Base-by-base conservation (phyloP, 495 filamentous ascomycete genomes). In the Penicillium antarcticum region DNA sequence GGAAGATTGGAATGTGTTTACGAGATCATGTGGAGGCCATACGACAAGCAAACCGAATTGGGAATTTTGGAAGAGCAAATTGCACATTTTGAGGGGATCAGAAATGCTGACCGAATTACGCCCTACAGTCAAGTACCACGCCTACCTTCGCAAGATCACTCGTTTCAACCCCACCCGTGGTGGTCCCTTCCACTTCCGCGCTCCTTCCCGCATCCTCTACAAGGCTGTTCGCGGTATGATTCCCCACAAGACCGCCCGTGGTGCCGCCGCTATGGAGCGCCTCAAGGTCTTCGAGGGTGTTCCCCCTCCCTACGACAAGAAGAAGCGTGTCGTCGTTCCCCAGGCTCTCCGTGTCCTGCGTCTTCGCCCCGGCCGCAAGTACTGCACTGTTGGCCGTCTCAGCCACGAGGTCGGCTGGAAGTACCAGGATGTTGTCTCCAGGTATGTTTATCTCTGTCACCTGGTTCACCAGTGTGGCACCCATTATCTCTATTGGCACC, bases 211-310 rank as follows among this genome's bases (percentile, higher is more conserved):
- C 73, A 96, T 98, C 78, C 92, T 98, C 87, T 98, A 97, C 87
- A 95, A 96, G 85, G 91, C 94, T 70, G 90, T 98, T 78, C 95
- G 94, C 70, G 94, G 94, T 73, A 98, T 98, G 94, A 92, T 97
- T 59, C 95, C 94, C 68, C 94, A 98, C 88, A 98, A 98, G 85
- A 97, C 94, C 61, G 80, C 92, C 71, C 94, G 94, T 71, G 94
- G 94, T 72, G 87, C 92, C 68, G 91, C 92, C 57, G 94, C 94
- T 56, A 75, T 98, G 74, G 91, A 97, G 82, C 87, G 94, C 74
- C 88, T 98, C 52, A 97, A 97, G 89, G 89, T 95, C 70, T 98
- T 97, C 79, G 94, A 98, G 89, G 94, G 94, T 82, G 84, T 97
- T 63, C 94, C 94, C 65, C 91, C 94, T 72, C 92, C 94, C 63